phyloP scores from a whole-genome alignment of 83 land plant genomes.

The Diphasiastrum complanatum region DNA sequence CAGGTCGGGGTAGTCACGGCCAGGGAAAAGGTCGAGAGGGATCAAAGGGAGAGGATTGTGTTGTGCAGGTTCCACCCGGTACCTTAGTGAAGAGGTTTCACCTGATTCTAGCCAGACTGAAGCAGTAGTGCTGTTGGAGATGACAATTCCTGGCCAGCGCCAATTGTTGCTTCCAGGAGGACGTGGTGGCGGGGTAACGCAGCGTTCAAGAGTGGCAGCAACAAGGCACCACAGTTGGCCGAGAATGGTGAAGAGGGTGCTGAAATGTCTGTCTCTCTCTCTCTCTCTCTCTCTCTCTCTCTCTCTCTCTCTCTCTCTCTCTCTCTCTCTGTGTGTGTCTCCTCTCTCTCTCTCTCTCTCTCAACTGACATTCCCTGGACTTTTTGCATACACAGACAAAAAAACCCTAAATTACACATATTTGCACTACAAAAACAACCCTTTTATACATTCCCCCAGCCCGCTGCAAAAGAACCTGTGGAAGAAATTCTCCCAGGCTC shows the following conservation, averaged over 20 bases:
- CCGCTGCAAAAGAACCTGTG: too few species aligned
- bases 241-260: conserved; percentile 89
- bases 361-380: too few species aligned
- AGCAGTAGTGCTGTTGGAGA: conserved; percentile 60
- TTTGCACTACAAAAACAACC: too few species aligned
- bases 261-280: conserved; percentile 57
- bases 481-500: too few species aligned
- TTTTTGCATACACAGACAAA: too few species aligned
- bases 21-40: conserved; percentile 65
- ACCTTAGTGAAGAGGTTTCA: conserved; percentile 60
- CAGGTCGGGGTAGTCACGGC: conserved; percentile 76
- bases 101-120: conserved; percentile 27
- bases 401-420: too few species aligned
- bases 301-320: neutral
- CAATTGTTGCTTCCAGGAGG: conserved; percentile 88
- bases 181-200: conserved; percentile 89
- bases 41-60: conserved; percentile 69
- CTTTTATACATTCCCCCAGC: too few species aligned
- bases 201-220: conserved; percentile 73
- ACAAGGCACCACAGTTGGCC: conserved; percentile 81
- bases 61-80: conserved; percentile 78
- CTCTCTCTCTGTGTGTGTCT: conserved; percentile 4
- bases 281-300: neutral
- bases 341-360: neutral
- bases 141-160: conserved; percentile 62